phyloP scores from a whole-genome alignment of 768 basidiomycete species.

The Floccularia luteovirens region DNA sequence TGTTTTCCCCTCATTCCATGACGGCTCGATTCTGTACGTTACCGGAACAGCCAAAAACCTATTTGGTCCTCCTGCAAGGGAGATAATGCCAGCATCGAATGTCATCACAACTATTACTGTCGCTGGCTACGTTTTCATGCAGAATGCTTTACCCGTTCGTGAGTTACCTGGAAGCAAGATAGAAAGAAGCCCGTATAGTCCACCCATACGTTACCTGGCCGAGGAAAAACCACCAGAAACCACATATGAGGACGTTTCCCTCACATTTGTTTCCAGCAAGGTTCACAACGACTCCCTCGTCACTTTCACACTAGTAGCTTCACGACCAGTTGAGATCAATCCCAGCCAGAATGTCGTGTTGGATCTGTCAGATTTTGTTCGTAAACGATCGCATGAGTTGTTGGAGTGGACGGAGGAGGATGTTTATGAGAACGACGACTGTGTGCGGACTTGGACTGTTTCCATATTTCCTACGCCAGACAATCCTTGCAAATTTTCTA shows the following conservation, averaged over 20 bases:
- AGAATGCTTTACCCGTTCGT: conserved; percentile 5
- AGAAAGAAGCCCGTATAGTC: conserved; percentile 7
- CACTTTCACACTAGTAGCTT: conserved; percentile 4
- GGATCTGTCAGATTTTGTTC: conserved; percentile 3
- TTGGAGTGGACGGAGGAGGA: conserved; percentile 3
- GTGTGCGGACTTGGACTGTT: conserved; percentile 7
- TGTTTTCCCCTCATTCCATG: conserved; percentile 34
- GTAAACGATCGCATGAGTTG: conserved; percentile 1
- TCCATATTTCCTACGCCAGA: conserved; percentile 1
- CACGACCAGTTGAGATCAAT: conserved; percentile 1
- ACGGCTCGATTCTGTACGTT: conserved; percentile 41
- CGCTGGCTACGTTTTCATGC: conserved; percentile 5
- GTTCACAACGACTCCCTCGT: conserved; percentile 4
- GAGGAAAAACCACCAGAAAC: conserved; percentile 3
- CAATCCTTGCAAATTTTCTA: neutral
- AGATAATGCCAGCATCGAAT: conserved; percentile 5
- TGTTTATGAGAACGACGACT: conserved; percentile 5
- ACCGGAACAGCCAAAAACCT: conserved; percentile 36
- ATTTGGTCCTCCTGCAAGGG: conserved; percentile 18
- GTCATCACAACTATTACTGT: conserved; percentile 4
- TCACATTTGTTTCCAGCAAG: neutral
- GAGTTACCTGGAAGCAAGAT: neutral
- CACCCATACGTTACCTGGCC: conserved; percentile 6
- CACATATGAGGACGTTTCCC: neutral
- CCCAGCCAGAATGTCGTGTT: conserved; percentile 5